phyloP scores from a whole-genome alignment of 2,329 filamentous ascomycete genomes.

The Neonectria faginata region DNA sequence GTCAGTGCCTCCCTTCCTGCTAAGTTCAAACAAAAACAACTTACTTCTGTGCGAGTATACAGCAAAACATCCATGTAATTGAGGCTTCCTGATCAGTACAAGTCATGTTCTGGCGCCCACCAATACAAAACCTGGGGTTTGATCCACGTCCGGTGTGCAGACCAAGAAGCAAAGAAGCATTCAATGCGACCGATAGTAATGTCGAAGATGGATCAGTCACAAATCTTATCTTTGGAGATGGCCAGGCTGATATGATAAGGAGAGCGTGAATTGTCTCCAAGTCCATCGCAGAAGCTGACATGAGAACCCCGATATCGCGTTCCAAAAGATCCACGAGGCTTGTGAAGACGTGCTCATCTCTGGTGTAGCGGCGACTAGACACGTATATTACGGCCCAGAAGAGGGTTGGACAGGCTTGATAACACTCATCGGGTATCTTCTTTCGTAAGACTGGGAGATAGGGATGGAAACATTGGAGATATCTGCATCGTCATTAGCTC shows the following conservation, averaged over 20 bases:
- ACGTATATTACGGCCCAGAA: constrained; percentile 68
- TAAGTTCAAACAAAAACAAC: neutral
- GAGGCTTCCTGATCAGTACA: constrained; percentile 64
- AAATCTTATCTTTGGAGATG: constrained; percentile 63
- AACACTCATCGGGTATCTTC: constrained; percentile 63
- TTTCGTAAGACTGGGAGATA: constrained; percentile 64
- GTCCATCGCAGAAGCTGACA: constrained; percentile 57
- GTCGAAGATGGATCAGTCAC: constrained; percentile 62
- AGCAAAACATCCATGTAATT: constrained; percentile 65
- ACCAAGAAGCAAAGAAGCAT: constrained; percentile 61
- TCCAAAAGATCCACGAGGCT: constrained; percentile 61
- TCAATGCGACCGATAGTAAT: constrained; percentile 60
- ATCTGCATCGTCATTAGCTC: constrained; percentile 50
- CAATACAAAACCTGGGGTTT: constrained; percentile 61
- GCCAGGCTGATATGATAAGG: constrained; percentile 64
- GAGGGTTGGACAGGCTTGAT: constrained; percentile 59
- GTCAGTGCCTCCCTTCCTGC: constrained; percentile 18
- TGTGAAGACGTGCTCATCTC: constrained; percentile 55
- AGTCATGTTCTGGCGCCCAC: constrained; percentile 55
- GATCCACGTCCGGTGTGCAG: constrained; percentile 65
- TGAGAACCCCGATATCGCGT: constrained; percentile 58
- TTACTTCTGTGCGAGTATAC: constrained; percentile 63
- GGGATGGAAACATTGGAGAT: constrained; percentile 64
- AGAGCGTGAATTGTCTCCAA: constrained; percentile 64
- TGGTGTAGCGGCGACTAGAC: constrained; percentile 62